These are phyloP conservation scores for Malassezia brasiliensis DNA, from an alignment of 1,284 basidiomycete genomes.

Conservation along the genomic window DNA sequence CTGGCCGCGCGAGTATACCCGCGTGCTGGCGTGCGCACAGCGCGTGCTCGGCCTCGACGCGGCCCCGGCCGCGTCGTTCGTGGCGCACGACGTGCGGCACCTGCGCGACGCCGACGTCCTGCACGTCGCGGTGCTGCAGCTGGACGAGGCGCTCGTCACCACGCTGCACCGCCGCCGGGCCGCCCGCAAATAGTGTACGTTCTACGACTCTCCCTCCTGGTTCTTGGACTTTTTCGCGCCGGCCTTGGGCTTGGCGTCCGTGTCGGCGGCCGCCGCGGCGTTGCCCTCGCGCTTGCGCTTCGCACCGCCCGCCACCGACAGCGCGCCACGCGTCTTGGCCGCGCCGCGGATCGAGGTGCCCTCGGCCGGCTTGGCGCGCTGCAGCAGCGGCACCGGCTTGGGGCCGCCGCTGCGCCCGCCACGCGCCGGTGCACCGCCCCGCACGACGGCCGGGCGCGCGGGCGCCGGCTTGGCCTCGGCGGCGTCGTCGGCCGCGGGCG, in stretches of 20 bases:
- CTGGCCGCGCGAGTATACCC: conserved; percentile 1
- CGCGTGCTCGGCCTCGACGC: conserved; percentile 11
- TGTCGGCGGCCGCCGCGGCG: background rate
- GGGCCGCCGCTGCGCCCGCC: conserved; percentile 8
- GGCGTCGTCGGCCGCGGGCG: background rate
- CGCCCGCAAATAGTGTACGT: background rate
- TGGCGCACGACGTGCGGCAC: background rate
- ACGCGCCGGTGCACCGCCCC: conserved; percentile 8
- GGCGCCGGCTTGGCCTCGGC: background rate
- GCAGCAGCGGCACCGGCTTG: conserved; percentile 15
- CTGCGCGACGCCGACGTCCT: conserved; percentile 10
- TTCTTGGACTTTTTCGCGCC: conserved; percentile 10
- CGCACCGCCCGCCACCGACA: conserved; percentile 9
- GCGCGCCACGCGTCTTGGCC: conserved; percentile 7
- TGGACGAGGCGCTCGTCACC: conserved; percentile 13
- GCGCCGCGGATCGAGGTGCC: conserved; percentile 18
- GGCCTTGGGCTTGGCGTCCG: conserved; percentile 5
- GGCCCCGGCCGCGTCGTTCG: background rate
- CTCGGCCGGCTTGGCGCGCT: background rate
- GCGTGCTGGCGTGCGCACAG: conserved; percentile 6
- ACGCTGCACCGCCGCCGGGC: background rate
- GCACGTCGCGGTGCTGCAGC: conserved; percentile 8
- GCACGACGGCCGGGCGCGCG: conserved; percentile 16
- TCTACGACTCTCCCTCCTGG: conserved; percentile 3
- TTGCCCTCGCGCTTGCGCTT: conserved; percentile 17